These are phyloP conservation scores for Trichoderma koningii DNA, from an alignment of 2,329 filamentous ascomycete genomes.

Conservation along the genomic window DNA sequence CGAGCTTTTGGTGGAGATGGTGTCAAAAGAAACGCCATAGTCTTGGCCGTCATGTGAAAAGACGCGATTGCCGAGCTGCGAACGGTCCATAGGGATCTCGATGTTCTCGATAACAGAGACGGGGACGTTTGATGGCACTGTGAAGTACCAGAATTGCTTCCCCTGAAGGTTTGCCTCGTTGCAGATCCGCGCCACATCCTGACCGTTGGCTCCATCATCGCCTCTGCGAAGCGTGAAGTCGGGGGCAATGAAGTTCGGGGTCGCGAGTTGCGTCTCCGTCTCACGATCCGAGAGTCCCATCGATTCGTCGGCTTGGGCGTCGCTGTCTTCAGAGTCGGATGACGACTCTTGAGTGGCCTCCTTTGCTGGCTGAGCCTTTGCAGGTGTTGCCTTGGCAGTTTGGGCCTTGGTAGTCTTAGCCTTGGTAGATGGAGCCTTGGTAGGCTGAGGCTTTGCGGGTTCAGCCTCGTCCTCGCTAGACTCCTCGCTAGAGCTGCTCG, in stretches of 20 bases:
- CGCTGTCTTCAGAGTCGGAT: conserved; percentile 38
- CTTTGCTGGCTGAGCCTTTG: conserved; percentile 28
- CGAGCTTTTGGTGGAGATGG: conserved; percentile 50
- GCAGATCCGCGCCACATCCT: conserved; percentile 58
- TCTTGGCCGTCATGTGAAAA: conserved; percentile 65
- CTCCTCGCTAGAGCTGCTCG: conserved; percentile 27
- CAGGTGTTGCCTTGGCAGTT: conserved; percentile 6
- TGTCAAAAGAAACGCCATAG: conserved; percentile 61
- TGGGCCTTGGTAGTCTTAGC: conserved; percentile 26
- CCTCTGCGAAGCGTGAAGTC: conserved; percentile 58
- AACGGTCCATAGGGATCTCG: conserved; percentile 60
- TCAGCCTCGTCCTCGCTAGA: conserved; percentile 13
- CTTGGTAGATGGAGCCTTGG: conserved; percentile 25
- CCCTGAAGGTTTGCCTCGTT: conserved; percentile 61
- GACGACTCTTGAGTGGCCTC: conserved; percentile 29
- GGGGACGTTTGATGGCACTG: conserved; percentile 69
- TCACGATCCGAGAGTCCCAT: conserved; percentile 43
- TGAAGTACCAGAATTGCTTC: conserved; percentile 82
- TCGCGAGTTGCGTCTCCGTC: conserved; percentile 40
- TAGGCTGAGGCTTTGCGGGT: conserved; percentile 28
- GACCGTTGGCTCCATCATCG: conserved; percentile 41
- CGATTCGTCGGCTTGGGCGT: conserved; percentile 42
- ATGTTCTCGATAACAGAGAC: conserved; percentile 67
- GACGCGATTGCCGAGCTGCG: conserved; percentile 54
- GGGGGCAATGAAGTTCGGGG: conserved; percentile 51